Percentiles rank a stretch among this genome's conserved stretches.
These are phyloP conservation scores for Oryza nivara DNA, from an alignment of 176 grass and related monocot genomes.

Conservation along the genomic window DNA sequence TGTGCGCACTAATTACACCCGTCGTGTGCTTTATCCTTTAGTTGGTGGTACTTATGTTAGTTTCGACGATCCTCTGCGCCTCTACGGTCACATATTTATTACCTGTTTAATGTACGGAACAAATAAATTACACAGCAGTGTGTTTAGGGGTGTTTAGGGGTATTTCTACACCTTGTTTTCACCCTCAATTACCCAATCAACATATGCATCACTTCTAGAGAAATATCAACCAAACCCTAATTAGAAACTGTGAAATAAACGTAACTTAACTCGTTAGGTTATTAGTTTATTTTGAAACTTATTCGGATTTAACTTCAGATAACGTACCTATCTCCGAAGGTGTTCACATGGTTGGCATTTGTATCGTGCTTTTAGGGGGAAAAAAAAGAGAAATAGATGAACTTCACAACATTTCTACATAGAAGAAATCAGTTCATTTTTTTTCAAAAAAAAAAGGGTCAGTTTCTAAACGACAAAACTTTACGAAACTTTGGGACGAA, in stretches of 20 bases:
- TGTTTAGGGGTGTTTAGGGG: background rate
- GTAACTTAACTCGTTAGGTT: no score
- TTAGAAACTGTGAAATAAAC: no score
- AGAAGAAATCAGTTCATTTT: background rate
- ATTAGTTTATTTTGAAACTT: no score
- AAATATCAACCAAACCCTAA: background rate
- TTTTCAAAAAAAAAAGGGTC: no score
- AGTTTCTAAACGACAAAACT: no score
- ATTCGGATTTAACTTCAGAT: no score
- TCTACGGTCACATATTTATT: background rate
- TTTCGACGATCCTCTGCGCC: background rate
- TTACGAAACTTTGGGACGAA: no score
- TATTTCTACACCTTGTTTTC: background rate
- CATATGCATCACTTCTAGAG: background rate
- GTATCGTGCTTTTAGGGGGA: no score
- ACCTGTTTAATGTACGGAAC: background rate
- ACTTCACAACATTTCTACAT: background rate
- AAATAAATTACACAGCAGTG: background rate
- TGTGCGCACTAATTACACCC: background rate
- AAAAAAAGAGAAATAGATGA: no score
- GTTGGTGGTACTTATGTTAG: background rate
- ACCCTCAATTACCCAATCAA: background rate
- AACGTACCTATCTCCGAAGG: no score
- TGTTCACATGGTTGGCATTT: no score
- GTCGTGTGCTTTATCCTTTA: background rate